Evolutionary conservation across 805 yeast genomes (phyloP), one percentile per base, ranked within the genome.

Genomic region (Blastobotrys terrestris): DNA sequence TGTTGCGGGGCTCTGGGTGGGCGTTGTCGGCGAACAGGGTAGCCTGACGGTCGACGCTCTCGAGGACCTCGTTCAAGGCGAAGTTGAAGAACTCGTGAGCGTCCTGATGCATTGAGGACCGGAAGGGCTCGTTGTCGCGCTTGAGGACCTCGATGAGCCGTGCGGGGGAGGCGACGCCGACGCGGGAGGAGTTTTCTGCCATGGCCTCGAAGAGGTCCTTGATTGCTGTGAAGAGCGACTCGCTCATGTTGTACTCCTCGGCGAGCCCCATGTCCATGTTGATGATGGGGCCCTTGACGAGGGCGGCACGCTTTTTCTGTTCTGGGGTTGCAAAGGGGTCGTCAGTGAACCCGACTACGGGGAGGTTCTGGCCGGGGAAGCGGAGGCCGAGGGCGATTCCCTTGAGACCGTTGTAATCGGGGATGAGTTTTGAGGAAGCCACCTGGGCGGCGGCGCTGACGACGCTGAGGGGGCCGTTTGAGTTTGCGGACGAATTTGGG

Each of bases 41-140:
- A 3, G 48, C 16, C 44, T 42, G 40, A n/a, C 53, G 50, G 50
- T 74, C 77, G 22, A 76, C 69, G 22, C 64, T 60, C 60, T 75
- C 69, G 48, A 86, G 72, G 15, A 85, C 76, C 57, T 87, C 90
- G 67, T 94, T 94, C 50, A 94, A 73, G 59, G 91, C 67, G 63
- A 87, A 91, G 66, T 91, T 92, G 64, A 91, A 77, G 68, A 94
- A 94, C 70, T 94, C 99, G 69, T 94, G 99, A 3, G 98, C 97
- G 73, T 94, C 99, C 66, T 94, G 99, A 67, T 94, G 99, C 96
- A 90, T 91, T 44, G 87, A 83, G 53, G 89, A 84, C 56, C 96
- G 75, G 67, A 94, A 94, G 61, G 92, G 72, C 60, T 83, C 87
- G 65, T 92, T 94, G 58, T 87, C 91, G 53, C 78, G 78, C 66